phyloP scores from a whole-genome alignment of 2,329 filamentous ascomycete species.

The Juglanconis oblonga region DNA sequence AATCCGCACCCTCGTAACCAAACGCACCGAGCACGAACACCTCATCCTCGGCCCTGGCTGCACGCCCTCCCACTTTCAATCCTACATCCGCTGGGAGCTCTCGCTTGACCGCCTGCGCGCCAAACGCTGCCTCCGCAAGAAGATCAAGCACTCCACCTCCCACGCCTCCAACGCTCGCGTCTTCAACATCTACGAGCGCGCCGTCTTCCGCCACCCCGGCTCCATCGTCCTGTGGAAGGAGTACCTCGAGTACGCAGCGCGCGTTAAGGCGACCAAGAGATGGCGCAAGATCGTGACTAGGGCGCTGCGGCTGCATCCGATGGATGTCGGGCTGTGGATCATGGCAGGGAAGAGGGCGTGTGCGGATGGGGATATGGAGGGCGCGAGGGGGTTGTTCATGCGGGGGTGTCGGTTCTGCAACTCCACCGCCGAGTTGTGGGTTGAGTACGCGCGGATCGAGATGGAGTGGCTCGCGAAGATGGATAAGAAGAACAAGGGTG shows the following conservation, averaged over 20 bases:
- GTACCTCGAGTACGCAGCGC: slow-evolving; percentile 78
- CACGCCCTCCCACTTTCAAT: slow-evolving; percentile 73
- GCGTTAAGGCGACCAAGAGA: slow-evolving; percentile 62
- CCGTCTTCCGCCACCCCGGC: slow-evolving; percentile 78
- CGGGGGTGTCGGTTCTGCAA: slow-evolving; percentile 88
- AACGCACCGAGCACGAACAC: slow-evolving; percentile 91
- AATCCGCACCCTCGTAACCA: slow-evolving; percentile 82
- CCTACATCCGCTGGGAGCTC: slow-evolving; percentile 74
- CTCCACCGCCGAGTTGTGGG: slow-evolving; percentile 69
- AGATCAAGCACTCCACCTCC: slow-evolving; percentile 65
- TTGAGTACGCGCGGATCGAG: slow-evolving; percentile 88
- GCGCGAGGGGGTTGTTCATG: slow-evolving; percentile 81
- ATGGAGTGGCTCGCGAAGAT: slow-evolving; percentile 89
- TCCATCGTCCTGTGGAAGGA: slow-evolving; percentile 82
- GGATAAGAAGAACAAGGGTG: slow-evolving; percentile 69
- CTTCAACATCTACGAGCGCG: slow-evolving; percentile 86
- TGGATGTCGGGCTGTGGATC: slow-evolving; percentile 80
- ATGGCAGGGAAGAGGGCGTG: slow-evolving; percentile 78
- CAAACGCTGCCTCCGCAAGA: slow-evolving; percentile 79
- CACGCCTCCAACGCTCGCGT: slow-evolving; percentile 77
- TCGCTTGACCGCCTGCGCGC: slow-evolving; percentile 71
- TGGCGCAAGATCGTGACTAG: slow-evolving; percentile 63
- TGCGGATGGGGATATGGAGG: slow-evolving; percentile 79
- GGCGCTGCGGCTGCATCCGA: slow-evolving; percentile 81
- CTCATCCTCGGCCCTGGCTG: slow-evolving; percentile 79